Base-by-base conservation (phyloP, 495 filamentous ascomycete genomes). In the Chlorociboria aeruginascens region DNA sequence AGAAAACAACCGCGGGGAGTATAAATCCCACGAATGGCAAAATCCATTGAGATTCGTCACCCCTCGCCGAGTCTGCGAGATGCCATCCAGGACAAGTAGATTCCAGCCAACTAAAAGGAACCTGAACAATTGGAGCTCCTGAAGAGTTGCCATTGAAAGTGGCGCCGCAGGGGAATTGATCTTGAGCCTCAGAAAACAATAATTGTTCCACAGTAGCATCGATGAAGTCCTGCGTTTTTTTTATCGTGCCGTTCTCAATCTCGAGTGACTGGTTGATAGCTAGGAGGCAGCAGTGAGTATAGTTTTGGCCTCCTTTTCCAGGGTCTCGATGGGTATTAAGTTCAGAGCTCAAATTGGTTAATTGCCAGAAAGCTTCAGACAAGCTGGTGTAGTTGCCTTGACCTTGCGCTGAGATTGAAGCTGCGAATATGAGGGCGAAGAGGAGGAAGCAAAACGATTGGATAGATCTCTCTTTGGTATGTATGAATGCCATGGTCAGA, bases 91-190 rank as follows among this genome's bases (percentile, higher is more conserved):
- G 29, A 45, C 60, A 62, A 13, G 40, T 35, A 25, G 49, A 9
- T 9, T 41, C 37, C 25, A 48, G 46, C 58, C 58, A 61, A 11
- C 28, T 40, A 32, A 43, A 40, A 4, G 40, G 48, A 42, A 41
- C 58, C 52, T 30, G 37, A 10, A 65, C 55, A 6, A 43, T 46
- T 10, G 60, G 61, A 6, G 65, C 62, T 10, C 66, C 66, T 9
- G 30, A 6, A 12, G 32, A 3, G 47, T 62, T 46, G 9, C 62
- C 66, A 43, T 58, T 51, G 40, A 53, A 67, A 9, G 34, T 42
- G 1, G 66, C 62, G 14, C 57, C 57, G 53, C 66, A 69, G 13
- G 66, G 65, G 38, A 66, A 69, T 40, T 60, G 53, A 6, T 25
- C 46, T 14, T 1, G 40, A 16, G 31, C 42, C 9, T 31, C 39